Evolutionary conservation across 306 rosid species (phyloP), one percentile per base, ranked within the genome.

Genomic region (Dalbergia oliveri): DNA sequence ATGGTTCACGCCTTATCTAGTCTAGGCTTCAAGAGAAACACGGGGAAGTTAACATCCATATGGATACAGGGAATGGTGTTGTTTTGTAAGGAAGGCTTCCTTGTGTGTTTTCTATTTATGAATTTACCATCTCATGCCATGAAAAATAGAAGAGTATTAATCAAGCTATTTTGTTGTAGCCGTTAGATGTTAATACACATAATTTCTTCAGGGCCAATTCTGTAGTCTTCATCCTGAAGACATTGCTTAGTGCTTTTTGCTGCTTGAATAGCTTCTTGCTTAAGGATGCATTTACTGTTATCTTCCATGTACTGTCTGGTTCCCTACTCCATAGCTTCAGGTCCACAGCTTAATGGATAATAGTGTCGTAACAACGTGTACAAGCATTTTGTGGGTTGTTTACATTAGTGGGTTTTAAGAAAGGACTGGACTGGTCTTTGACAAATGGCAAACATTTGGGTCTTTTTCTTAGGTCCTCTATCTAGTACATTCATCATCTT

Each of bases 381-480:
- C 68, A 70, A 58, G 50, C 65, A 75, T 49, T 50, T 76, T 49
- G 64, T 79, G 84, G 57, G 66, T 60, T 59, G 81, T 83, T 83
- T 83, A 70, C 67, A 50, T 77, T 64, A 56, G 75, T 56, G 69
- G 63, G 33, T 73, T 31, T 80, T 67, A 39, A 72, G 87, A 83
- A 83, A 73, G 31, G 83, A 86, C 83, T 14, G 31, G 83, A 86
- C 83, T 16, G 5, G 9, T 72, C 73, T 39, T 80, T 35, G 56
- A 26, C n/a, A 78, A 66, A 86, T 83, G 83, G 83, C 72, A 34
- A 80, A 59, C 83, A 73, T 66, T 16, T 19, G 72, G 69, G 85
- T 80, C 81, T 66, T 23, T 14, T 49, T 70, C 70, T 72, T 66
- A 60, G 78, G 72, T 77, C 81, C 63, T 83, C 67, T 39, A 4